Percentiles rank a stretch among this genome's conserved stretches.
Conservation (phyloP, 345 rosid species). For the Euphorbia peplus region DNA sequence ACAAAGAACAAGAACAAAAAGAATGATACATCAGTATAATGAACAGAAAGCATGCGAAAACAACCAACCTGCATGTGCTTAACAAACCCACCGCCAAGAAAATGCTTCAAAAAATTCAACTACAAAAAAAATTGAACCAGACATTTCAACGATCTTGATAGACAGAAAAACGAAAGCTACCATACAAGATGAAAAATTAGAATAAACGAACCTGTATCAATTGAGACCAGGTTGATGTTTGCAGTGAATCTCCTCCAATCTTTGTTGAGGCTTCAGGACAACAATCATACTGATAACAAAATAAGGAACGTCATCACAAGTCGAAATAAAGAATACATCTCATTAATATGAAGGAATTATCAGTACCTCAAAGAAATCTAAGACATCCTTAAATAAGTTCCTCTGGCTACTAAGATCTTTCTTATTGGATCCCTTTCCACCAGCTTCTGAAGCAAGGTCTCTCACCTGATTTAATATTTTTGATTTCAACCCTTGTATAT, state of each 20-base stretch:
- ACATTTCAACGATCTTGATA: conserved; percentile 5
- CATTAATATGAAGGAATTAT: neutral
- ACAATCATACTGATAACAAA: conserved; percentile 47
- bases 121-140: conserved; percentile 27
- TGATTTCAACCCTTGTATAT: conserved; percentile 62
- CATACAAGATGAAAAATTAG: neutral
- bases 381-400: conserved; percentile 71
- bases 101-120: conserved; percentile 79
- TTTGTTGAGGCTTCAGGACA: conserved; percentile 62
- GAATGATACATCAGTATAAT: neutral
- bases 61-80: conserved; percentile 89
- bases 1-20: too few relatives aligned
- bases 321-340: neutral
- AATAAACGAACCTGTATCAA: conserved; percentile 55
- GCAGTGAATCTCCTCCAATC: conserved; percentile 65
- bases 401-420: conserved; percentile 87
- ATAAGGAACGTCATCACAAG: conserved; percentile 8
- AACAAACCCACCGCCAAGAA: conserved; percentile 86
- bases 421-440: conserved; percentile 90
- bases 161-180: neutral
- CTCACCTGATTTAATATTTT: conserved; percentile 68
- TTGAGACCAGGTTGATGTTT: conserved; percentile 67
- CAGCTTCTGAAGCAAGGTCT: conserved; percentile 80
- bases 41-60: neutral
- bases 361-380: conserved; percentile 76